Evolutionary conservation across 441 rosid species (phyloP).

Genomic region (Populus trichocarpa): DNA sequence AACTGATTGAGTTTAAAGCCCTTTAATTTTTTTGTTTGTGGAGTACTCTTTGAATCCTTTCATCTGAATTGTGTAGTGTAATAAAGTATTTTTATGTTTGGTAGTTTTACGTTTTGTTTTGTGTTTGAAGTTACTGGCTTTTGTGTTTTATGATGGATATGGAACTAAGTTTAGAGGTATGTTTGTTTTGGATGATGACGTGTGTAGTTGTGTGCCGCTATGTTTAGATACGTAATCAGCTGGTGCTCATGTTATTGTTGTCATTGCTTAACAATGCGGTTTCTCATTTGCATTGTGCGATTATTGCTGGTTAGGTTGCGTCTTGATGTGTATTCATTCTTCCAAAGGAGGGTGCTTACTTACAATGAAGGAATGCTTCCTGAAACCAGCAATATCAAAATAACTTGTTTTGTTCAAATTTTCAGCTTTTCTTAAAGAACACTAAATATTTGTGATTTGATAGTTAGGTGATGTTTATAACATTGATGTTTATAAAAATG

Average conservation of each 20-base stretch:
- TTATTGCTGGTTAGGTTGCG: slow-evolving; percentile 36
- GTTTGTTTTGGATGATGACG: not conserved
- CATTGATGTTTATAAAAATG: not conserved
- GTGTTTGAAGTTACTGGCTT: not conserved
- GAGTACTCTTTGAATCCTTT: not conserved
- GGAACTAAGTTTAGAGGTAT: not conserved
- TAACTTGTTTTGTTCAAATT: not conserved
- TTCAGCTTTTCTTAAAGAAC: too few relatives aligned
- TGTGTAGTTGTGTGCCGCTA: too few relatives aligned
- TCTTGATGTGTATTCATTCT: slow-evolving; percentile 26
- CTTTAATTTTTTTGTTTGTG: not conserved
- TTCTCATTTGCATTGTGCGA: not conserved
- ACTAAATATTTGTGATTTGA: not conserved
- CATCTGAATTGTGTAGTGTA: not conserved
- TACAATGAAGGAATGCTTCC: slow-evolving; percentile 40
- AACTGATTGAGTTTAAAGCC: not conserved
- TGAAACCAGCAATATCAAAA: slow-evolving; percentile 41
- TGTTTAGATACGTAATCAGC: not conserved
- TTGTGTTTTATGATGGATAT: not conserved
- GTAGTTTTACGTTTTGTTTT: not conserved
- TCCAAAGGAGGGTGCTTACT: slow-evolving; percentile 14
- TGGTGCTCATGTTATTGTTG: not conserved
- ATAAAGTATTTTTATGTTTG: not conserved
- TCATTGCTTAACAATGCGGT: not conserved
- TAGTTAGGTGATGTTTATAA: not conserved